These are phyloP conservation scores for Cymbopogon citratus DNA, from an alignment of 176 grass and related monocot genomes.

Conservation along the genomic window DNA sequence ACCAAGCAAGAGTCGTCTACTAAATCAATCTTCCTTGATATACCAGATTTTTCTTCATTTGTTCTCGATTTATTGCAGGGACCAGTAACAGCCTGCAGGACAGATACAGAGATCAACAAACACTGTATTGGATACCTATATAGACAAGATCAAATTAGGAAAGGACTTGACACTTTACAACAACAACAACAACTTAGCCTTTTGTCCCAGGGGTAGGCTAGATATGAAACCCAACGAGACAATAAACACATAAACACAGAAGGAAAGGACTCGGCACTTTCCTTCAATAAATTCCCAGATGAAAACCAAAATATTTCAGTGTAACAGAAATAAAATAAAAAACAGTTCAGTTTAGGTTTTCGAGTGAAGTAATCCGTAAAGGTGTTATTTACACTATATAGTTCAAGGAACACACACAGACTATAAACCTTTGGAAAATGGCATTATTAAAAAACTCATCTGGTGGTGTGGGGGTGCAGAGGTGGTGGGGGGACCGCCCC, in stretches of 20 bases:
- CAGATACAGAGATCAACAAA: slow-evolving; percentile 11
- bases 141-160: not conserved
- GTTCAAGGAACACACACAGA: not conserved
- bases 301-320: not conserved
- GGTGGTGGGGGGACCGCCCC: not conserved
- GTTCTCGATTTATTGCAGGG: slow-evolving; percentile 21
- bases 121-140: not conserved
- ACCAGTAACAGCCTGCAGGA: slow-evolving; percentile 27
- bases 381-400: not conserved
- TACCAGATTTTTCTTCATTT: slow-evolving; percentile 27
- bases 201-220: no score
- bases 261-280: not conserved
- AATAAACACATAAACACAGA: no score
- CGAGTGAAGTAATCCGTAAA: not conserved
- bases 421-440: not conserved
- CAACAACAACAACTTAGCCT: no score
- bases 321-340: not conserved
- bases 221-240: no score
- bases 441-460: not conserved
- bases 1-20: slow-evolving; percentile 43
- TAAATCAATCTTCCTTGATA: slow-evolving; percentile 29
- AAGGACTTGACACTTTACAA: no score
- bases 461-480: no score
- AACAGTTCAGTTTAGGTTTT: not conserved
- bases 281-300: not conserved